Base-by-base conservation (phyloP, 2,329 filamentous ascomycete species). In the Ophiostoma ulmi region DNA sequence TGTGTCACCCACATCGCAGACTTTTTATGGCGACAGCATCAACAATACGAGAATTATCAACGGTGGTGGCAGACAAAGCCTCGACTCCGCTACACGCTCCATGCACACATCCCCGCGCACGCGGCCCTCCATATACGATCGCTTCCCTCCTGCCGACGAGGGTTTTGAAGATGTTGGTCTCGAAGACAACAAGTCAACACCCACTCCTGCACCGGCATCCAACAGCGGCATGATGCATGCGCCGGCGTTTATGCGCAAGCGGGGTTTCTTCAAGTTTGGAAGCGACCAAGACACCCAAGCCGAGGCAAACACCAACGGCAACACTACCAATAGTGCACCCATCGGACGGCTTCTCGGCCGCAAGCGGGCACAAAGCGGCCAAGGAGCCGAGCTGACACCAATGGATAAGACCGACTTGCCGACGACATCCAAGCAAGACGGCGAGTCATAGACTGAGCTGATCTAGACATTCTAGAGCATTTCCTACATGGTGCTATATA, bases 91-190 rank as follows among this genome's bases (percentile, higher is more conserved):
- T 66, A 85, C 68, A 39, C 61, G 64, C 14, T 17, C 38, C 35
- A 61, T 38, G 10, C 35, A 63, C 36, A 10, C 63, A 17, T 39
- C 63, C 4, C 8, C 63, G 58, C 58, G 61, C 35, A 22, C 36
- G 11, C 35, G 63, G 8, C 31, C 58, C 5, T n/a, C 48, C 35
- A 31, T 71, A 83, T 26, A 86, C 73, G 67, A 69, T 14, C 64
- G 70, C 31, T 71, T 71, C 65, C 69, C 87, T n/a, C 91, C 89
- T 39, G 85, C 88, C 61, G 92, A 95, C 76, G 92, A 96, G 76
- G 84, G 83, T 17, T 97, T 98, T 75, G 94, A 97, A 78, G 94
- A 98, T 69, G 92, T 98, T 10, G 93, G 93, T 4, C 82, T 98
- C 65, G 88, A 89, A 72, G 94, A 97, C 74, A 92, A 17, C 17